phyloP scores from a whole-genome alignment of 2,329 filamentous ascomycete species.

The Hansfordia pulvinata region DNA sequence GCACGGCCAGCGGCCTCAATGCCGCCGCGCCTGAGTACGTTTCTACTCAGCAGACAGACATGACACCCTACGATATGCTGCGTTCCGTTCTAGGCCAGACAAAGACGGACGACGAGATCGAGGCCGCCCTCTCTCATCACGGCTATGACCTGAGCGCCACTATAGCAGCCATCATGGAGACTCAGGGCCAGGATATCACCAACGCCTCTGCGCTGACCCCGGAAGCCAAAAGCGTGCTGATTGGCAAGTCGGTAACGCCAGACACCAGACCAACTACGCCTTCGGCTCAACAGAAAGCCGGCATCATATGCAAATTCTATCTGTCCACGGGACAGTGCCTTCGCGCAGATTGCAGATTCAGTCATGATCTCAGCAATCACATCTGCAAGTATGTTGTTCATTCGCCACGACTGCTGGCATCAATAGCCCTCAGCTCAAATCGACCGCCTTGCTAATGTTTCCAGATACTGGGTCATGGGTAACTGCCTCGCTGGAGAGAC shows the following conservation, averaged over 20 bases:
- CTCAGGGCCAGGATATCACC: constrained; percentile 37
- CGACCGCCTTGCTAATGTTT: constrained; percentile 13
- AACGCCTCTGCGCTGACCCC: constrained; percentile 27
- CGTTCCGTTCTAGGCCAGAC: constrained; percentile 86
- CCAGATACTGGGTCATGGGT: constrained; percentile 87
- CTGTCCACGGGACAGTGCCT: constrained; percentile 91
- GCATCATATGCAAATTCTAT: constrained; percentile 95
- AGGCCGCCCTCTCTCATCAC: constrained; percentile 75
- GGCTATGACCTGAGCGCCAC: constrained; percentile 90
- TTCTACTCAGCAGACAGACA: constrained; percentile 60
- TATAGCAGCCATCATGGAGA: constrained; percentile 77
- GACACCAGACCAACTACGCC: constrained; percentile 67
- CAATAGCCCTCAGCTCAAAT: too few species aligned
- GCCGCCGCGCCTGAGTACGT: constrained; percentile 71
- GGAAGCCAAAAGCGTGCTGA: constrained; percentile 56
- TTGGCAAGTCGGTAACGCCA: constrained; percentile 80
- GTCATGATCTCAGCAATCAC: constrained; percentile 88
- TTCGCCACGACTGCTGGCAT: too few species aligned
- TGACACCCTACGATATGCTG: constrained; percentile 97
- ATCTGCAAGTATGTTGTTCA: constrained; percentile 92
- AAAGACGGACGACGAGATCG: constrained; percentile 86
- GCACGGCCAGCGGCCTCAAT: constrained; percentile 58
- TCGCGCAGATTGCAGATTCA: constrained; percentile 90
- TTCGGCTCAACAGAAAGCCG: constrained; percentile 61
- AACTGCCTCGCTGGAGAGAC: constrained; percentile 89